Evolutionary conservation across 768 basidiomycete species (phyloP), one percentile per base, ranked within the genome.

Genomic region (Gautieria morchelliformis): DNA sequence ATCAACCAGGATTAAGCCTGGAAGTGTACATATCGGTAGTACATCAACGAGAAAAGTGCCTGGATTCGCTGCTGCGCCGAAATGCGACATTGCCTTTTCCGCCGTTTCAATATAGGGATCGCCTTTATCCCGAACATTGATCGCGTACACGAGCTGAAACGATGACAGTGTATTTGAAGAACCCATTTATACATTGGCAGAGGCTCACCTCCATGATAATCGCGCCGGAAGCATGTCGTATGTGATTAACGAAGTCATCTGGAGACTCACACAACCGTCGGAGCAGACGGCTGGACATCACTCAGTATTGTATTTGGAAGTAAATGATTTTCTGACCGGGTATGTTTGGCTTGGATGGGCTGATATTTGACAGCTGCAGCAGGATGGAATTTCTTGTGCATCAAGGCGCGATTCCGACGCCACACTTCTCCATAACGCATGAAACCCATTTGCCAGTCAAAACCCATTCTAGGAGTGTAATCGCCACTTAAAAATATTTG

Each of bases 101-200:
- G 66, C 69, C 41, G 70, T 55, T 14, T 55, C 59, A 19, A 75
- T 61, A 56, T 75, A 71, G 14, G 66, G 71, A 54, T 78, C 76
- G 0, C 72, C 60, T 19, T 60, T 65, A 1, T 68, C 59, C 55
- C 67, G 56, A 12, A 72, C 67, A 12, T 70, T 62, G 57, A 75
- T 74, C 0, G 76, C 77, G 42, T 79, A 77, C 0, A 68, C 63
- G 7, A 74, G 61, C 35, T 68, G 32, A 3, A 37, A 37, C 4
- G 10, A 10, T 9, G 10, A 37, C 3, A 8, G 15, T 6, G 4
- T 37, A 37, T 9, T 37, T 37, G 35, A 37, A 14, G 9, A 37
- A 37, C 27, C 27, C 27, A 3, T 27, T 27, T 2, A 27, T 27
- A 37, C n/a, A 14, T 14, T 22, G 14, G 1, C 9, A 37, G 47